These are phyloP conservation scores for Nakataea oryzae DNA, from an alignment of 2,329 filamentous ascomycete species.

Conservation along the genomic window DNA sequence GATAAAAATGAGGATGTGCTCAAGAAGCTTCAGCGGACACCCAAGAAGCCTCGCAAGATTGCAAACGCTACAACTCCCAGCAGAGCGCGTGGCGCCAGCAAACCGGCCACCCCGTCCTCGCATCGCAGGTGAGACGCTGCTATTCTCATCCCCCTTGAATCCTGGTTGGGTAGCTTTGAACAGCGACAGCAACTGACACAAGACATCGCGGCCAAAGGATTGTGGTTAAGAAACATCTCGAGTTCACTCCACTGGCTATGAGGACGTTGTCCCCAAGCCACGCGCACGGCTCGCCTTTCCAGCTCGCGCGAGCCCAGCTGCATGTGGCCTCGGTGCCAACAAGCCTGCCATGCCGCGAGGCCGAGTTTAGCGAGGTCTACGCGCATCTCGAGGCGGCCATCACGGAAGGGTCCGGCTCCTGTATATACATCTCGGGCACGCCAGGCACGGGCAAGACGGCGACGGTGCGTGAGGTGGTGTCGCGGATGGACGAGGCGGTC, in stretches of 20 bases:
- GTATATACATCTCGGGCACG: conserved; percentile 98
- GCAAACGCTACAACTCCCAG: conserved; percentile 37
- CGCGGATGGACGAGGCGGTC: conserved; percentile 79
- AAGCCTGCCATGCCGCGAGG: conserved; percentile 81
- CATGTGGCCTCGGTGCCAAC: conserved; percentile 90
- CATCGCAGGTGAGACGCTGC: conserved; percentile 24
- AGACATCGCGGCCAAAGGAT: conserved; percentile 28
- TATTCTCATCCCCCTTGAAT: conserved; percentile 30
- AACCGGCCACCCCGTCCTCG: conserved; percentile 28
- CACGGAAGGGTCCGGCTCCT: conserved; percentile 82
- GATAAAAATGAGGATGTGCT: conserved; percentile 24
- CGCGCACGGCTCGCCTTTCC: conserved; percentile 76
- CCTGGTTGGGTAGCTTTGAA: conserved; percentile 2
- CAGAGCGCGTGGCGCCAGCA: conserved; percentile 42
- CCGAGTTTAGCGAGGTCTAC: conserved; percentile 86
- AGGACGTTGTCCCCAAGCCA: conserved; percentile 68
- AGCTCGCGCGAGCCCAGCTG: conserved; percentile 75
- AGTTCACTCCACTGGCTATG: conserved; percentile 92
- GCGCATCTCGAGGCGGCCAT: conserved; percentile 91
- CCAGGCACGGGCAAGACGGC: conserved; percentile 96
- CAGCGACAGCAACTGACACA: conserved; percentile 16
- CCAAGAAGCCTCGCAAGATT: conserved; percentile 18
- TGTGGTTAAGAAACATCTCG: conserved; percentile 74
- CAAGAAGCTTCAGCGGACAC: conserved; percentile 20
- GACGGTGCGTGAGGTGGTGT: conserved; percentile 89